Conservation (phyloP, 2,329 filamentous ascomycete genomes). For the Myriosclerotinia curreyana region DNA sequence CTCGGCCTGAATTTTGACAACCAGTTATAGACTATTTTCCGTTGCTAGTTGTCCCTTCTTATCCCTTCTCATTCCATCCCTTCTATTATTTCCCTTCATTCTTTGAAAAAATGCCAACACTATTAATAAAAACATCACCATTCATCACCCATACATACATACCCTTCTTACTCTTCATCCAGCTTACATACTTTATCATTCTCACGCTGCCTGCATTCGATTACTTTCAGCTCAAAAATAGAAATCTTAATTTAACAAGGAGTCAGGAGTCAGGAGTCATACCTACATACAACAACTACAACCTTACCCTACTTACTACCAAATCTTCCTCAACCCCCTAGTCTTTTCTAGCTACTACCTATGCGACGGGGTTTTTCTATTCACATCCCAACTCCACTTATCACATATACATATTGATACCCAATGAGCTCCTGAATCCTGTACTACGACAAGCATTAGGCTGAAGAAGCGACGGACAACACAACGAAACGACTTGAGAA, state of each 20-base stretch:
- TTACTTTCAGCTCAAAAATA: conserved; percentile 9
- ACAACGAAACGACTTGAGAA: conserved; percentile 11
- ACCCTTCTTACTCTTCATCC: background rate
- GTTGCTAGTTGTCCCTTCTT: background rate
- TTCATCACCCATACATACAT: conserved; percentile 10
- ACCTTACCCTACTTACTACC: background rate
- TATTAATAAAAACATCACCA: background rate
- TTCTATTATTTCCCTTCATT: background rate
- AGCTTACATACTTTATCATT: conserved; percentile 5
- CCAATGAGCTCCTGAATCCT: conserved; percentile 17
- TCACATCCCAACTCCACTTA: conserved; percentile 21
- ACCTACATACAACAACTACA: conserved; percentile 8
- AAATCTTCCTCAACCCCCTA: background rate
- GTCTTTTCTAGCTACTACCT: conserved; percentile 4
- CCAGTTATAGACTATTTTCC: background rate
- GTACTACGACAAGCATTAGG: conserved; percentile 14
- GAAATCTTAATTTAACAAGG: conserved; percentile 2
- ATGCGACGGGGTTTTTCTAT: conserved; percentile 11
- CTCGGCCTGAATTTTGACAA: conserved; percentile 10
- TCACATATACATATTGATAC: conserved; percentile 22
- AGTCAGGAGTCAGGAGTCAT: conserved; percentile 16
- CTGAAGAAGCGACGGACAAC: conserved; percentile 9
- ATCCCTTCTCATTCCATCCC: background rate
- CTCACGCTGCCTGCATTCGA: conserved; percentile 8
- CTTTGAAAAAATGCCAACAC: conserved; percentile 1